Base-by-base conservation (phyloP, 805 yeast species). In the Yarrowia sp. region DNA sequence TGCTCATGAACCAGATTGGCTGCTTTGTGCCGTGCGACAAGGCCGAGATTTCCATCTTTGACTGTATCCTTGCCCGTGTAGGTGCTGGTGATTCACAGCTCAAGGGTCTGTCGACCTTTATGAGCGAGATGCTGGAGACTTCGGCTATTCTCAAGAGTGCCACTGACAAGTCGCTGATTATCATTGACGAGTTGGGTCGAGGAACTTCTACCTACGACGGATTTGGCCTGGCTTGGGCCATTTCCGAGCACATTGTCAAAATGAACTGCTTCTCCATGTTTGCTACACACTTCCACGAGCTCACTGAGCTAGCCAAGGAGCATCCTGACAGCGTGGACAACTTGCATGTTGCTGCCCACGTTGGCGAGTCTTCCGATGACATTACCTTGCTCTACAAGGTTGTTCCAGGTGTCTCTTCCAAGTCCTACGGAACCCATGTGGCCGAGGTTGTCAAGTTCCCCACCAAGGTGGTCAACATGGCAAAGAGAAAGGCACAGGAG, bases 11-110 rank as follows among this genome's bases (percentile, higher is more conserved):
- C 32, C 98, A 92, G 74, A 84, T 91, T 18, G 98, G 98, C 0
- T 88, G 95, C 66, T 92, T 88, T 72, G 85, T 92, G 31, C 99
- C 99, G 1, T 87, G 88, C 67, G 78, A 78, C 11, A 86, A 81
- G 38, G 92, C 97, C 0, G 92, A 90, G 71, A 74, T 95, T 31
- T 86, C 91, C 11, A 80, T 95, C 1, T 91, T 93, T 67, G 99
- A 95, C 76, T 91, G 97, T 1, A 88, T 95, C 5, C 81, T 95
- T 66, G 96, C 98, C 13, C 85, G 99, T 73, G 97, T 95, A n/a
- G 99, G 99, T 10, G 98, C 99, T 2, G 96, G 98, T 11, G 99
- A 95, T 74, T 93, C 98, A 0, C 99, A 95, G 76, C 80, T 95
- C 72, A 92, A 93, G 75, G 99, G 99, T 31, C 90, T 95, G 33